Conservation (phyloP, 257 asterid species). For the Leptodermis oblonga region DNA sequence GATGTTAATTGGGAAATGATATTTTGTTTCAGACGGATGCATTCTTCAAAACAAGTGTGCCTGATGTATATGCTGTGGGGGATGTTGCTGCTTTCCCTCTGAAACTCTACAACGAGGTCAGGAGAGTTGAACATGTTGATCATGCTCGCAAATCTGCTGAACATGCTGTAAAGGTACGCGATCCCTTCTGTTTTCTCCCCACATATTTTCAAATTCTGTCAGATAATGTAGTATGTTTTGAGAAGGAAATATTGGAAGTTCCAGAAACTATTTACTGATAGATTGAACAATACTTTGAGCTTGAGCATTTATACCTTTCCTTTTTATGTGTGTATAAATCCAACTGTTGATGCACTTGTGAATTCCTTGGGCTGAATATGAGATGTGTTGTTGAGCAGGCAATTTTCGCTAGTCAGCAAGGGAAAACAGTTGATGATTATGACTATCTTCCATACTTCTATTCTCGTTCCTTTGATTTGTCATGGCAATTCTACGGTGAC, state of each 20-base stretch:
- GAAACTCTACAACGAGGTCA: constrained; percentile 66
- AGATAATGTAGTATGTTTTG: neutral
- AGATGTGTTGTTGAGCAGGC: constrained; percentile 45
- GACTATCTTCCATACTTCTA: constrained; percentile 90
- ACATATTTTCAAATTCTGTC: neutral
- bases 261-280: neutral
- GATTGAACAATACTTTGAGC: no score
- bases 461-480: constrained; percentile 78
- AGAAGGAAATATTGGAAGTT: neutral
- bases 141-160: constrained; percentile 97
- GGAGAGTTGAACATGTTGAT: constrained; percentile 94
- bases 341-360: neutral
- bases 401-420: constrained; percentile 62
- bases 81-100: constrained; percentile 95
- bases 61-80: constrained; percentile 90
- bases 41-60: constrained; percentile 70
- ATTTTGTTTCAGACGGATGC: constrained; percentile 70
- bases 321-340: neutral
- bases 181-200: neutral
- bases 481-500: constrained; percentile 95
- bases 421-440: constrained; percentile 57
- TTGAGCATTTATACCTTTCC: no score
- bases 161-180: constrained; percentile 85
- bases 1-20: constrained; percentile 10
- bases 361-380: neutral